Evolutionary conservation across 768 basidiomycete genomes (phyloP), one percentile per base, ranked within the genome.

Genomic region (Melanogaster broomeanus): DNA sequence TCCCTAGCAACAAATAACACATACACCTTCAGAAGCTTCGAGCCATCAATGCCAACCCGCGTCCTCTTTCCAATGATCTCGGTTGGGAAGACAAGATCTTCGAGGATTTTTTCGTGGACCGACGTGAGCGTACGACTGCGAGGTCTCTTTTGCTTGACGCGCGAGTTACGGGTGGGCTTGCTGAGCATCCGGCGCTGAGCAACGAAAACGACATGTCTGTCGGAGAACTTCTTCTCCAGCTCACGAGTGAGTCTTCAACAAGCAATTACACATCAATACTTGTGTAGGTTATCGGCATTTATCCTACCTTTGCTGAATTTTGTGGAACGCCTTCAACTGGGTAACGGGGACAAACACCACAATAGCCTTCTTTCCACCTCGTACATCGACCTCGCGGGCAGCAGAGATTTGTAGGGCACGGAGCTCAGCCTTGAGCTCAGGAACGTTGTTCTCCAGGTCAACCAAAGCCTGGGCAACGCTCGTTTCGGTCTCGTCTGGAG

Each of bases 151-250:
- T 99, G 96, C 77, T 87, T 82, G 62, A 91, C 87, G 61, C 90
- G 88, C 51, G 93, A 92, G 67, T 82, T 90, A 59, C 94, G 93
- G 61, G 93, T 94, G 51, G 95, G 95, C 75, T 95, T 98, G 79
- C 88, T 90, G 72, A 98, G 81, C 87, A 98, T 94, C 68, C 96
- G 87, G 73, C 97, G 93, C 78, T 99, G 97, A 49, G 91, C 97
- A 72, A 98, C 85, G 73, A 99, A 98, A 52, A 99, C 92, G 72
- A 99, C 93, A 76, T 98, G 95, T 71, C 94, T 87, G 78, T 98
- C 97, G 41, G 97, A 93, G 79, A 99, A 98, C 77, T 99, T 99
- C 85, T 99, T 99, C 85, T 99, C 97, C 67, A 99, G 84, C 72
- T 98, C 96, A 48, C 96, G 88, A 55, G 96, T 98, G 69, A 98